Base-by-base conservation (phyloP, 2,329 filamentous ascomycete genomes). In the Cephalotrichum gorgonifer region DNA sequence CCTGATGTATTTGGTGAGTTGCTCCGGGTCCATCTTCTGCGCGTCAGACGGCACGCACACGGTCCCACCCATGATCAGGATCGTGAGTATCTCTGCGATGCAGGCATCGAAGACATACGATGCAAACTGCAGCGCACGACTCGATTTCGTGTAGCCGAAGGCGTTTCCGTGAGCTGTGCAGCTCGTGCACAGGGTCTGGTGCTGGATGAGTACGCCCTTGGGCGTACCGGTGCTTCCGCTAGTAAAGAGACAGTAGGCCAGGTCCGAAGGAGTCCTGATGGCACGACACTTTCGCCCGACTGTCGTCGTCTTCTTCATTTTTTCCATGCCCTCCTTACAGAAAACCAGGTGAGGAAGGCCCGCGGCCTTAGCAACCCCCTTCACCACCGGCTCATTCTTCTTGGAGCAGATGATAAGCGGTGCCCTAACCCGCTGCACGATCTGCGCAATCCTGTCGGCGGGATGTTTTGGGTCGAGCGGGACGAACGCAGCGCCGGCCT, bases 301-400 rank as follows among this genome's bases (percentile, higher is more conserved):
- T n/a, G n/a, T n/a, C n/a, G n/a, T n/a, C n/a, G n/a, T n/a, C n/a
- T n/a, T n/a, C n/a, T n/a, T n/a, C n/a, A n/a, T n/a, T n/a, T n/a
- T n/a, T n/a, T n/a, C n/a, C n/a, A n/a, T n/a, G n/a, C n/a, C n/a
- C n/a, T n/a, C n/a, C n/a, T n/a, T n/a, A n/a, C n/a, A n/a, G n/a
- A n/a, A n/a, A n/a, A n/a, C n/a, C n/a, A n/a, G n/a, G n/a, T n/a
- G n/a, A n/a, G n/a, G n/a, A n/a, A n/a, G n/a, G n/a, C n/a, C n/a
- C n/a, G n/a, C n/a, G n/a, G n/a, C n/a, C n/a, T n/a, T n/a, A n/a
- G n/a, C n/a, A n/a, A 39, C 12, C 3, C 17, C n/a, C 35, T 39
- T 64, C 62, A 87, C 86, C 50, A 83, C 75, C 59, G 82, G 81
- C 14, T 74, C 75, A 56, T 86, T 82, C 54, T 80, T 82, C 45